phyloP scores from a whole-genome alignment of 495 filamentous ascomycete genomes.

The Xylaria curta region DNA sequence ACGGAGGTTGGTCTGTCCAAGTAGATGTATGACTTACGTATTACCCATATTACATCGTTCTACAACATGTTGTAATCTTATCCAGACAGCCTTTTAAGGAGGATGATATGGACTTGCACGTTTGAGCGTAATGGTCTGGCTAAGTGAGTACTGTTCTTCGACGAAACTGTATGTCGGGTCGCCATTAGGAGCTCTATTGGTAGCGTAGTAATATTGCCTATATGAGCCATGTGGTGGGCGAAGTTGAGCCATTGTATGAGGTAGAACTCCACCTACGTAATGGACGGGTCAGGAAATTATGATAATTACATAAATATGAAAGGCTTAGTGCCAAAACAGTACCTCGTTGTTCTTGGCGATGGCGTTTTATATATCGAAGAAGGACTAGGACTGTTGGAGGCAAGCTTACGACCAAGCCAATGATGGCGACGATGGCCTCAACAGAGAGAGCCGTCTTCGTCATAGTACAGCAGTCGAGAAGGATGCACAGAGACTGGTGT shows the following conservation, averaged over 20 bases:
- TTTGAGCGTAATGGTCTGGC: neutral
- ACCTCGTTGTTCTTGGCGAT: neutral
- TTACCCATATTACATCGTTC: neutral
- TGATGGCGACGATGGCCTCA: slow-evolving; percentile 14
- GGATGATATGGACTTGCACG: neutral
- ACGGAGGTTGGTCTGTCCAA: too few species aligned
- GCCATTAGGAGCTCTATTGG: neutral
- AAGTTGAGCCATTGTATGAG: neutral
- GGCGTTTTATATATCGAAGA: neutral
- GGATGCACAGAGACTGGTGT: too few species aligned
- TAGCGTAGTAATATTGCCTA: neutral
- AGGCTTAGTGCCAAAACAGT: neutral
- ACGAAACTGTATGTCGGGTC: neutral
- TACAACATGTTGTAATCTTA: neutral
- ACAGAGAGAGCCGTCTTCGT: neutral
- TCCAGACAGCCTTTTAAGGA: neutral
- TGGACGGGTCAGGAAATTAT: neutral
- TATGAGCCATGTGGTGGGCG: neutral
- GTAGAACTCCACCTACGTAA: neutral
- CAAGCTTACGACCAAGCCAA: neutral
- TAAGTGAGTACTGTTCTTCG: slow-evolving; percentile 8
- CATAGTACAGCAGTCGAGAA: neutral
- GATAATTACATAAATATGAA: neutral
- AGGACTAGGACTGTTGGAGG: neutral
- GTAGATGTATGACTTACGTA: neutral